Evolutionary conservation across 257 asterid species (phyloP), one percentile per base, ranked within the genome.

Genomic region (Sherardia arvensis): DNA sequence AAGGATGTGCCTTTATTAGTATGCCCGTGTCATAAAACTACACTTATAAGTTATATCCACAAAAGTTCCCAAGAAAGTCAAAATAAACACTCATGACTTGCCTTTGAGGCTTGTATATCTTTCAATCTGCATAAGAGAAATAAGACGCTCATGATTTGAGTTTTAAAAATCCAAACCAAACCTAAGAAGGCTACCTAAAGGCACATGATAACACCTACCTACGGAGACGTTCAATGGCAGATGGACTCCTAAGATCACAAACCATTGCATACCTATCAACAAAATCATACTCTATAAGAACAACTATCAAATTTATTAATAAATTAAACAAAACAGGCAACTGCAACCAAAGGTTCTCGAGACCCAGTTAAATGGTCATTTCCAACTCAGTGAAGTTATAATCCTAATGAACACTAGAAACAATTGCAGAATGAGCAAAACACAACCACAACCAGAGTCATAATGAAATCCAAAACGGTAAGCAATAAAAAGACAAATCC

Each of bases 31-130:
- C 48, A 59, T 59, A 1, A 4, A 18, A 32, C 22, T 59, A 2
- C 47, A 38, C 47, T 38, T 38, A 43, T 6, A 30, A 30, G 34
- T 30, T 2, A 43, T 15, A 14, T 43, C 51, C 51, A 43, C 17
- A 26, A 17, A 38, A 7, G 53, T 38, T 61, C 5, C 36, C 23
- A 22, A 36, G 7, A 22, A 8, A 10, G 53, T 22, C 32, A 36
- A 65, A 22, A 68, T 36, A 53, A 9, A 55, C 15, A 26, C 32
- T 56, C 45, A 65, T 68, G n/a, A 60, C 94, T 79, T 83, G 80
- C 95, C 98, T 86, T 91, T 59, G 95, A 80, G 72, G 85, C 87
- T 72, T 88, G 85, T 62, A 91, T 82, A 58, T 81, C 84, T 70
- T 88, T 91, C 65, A 91, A 79, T 71, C 95, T 91, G 96, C 76